These are phyloP conservation scores for Fusarium coicis DNA, from an alignment of 2,329 filamentous ascomycete genomes.

Conservation along the genomic window DNA sequence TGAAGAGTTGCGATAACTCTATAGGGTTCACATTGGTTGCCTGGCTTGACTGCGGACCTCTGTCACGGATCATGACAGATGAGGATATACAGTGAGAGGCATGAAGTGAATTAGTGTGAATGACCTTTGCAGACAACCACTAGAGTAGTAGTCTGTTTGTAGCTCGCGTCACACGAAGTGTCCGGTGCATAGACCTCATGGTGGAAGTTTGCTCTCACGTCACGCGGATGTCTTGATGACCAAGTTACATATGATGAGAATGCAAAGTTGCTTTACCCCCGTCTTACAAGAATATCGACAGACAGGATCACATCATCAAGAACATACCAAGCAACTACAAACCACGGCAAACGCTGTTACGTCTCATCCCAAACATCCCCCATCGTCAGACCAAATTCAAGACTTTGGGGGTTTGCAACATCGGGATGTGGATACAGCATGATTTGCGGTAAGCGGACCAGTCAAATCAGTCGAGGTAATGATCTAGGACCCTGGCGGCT, in stretches of 20 bases:
- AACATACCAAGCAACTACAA: background rate
- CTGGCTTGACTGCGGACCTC: background rate
- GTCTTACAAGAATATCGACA: background rate
- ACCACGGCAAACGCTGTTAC: background rate
- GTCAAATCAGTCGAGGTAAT: background rate
- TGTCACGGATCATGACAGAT: background rate
- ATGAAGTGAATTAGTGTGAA: background rate
- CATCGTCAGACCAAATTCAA: background rate
- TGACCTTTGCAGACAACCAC: background rate
- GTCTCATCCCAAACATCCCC: background rate
- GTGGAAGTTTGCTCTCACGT: background rate
- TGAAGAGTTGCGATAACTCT: background rate
- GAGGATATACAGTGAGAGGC: no score
- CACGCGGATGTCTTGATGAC: background rate
- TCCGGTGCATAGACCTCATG: no score
- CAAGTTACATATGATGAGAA: background rate
- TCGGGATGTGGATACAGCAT: background rate
- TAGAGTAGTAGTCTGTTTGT: background rate
- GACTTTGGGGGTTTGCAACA: conserved; percentile 19
- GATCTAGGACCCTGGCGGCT: background rate
- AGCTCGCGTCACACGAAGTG: no score
- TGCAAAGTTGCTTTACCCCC: background rate
- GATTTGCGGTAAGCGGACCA: conserved; percentile 14
- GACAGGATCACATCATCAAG: no score
- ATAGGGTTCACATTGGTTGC: no score